Base-by-base conservation (phyloP, 331 rosid genomes). In the Phaseolus coccineus region DNA sequence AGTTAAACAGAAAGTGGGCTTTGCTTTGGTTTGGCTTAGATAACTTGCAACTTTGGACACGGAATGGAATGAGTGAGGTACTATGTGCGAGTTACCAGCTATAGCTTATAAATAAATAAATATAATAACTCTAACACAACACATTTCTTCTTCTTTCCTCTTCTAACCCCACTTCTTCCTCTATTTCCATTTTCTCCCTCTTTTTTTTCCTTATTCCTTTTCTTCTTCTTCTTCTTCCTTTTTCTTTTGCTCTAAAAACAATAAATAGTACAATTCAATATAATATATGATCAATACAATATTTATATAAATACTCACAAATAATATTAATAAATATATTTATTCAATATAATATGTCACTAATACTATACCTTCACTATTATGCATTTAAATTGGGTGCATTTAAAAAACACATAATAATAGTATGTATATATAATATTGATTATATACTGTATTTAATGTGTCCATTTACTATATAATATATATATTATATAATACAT, bases 11-110 rank as follows among this genome's bases (percentile, higher is more conserved):
- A 69, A 16, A 67, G 63, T 9, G 25, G 51, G 33, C 71, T 50
- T 58, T 19, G 22, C 22, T 19, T 19, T 19, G 22, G 22, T 19
- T 19, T 31, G 80, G 33, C 71, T 50, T 58, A 39, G 80, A 72
- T 72, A 82, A 79, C 86, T 82, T 81, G 80, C 70, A 80, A 73
- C 37, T 74, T 69, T 16, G 67, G 65, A 79, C 74, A 66, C 62
- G 47, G 81, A 69, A 77, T 47, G 80, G 81, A 69, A 77, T 47
- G 80, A 37, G 76, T 35, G 66, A 11, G 73, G 50, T 61, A 78
- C 53, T 72, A 19, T 78, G 71, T 58, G 69, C 27, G n/a, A 56
- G 19, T 77, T 40, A 74, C 31, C 8, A 50, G 37, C n/a, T 10
- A 46, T 37, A 47, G 52, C 79, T 78, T 84, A 61, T 80, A 83